A percentile compares a stretch with the other conserved stretches of the same genome.
These are phyloP conservation scores for Yarrowia yakushimensis DNA, from an alignment of 805 yeast species.

Conservation along the genomic window DNA sequence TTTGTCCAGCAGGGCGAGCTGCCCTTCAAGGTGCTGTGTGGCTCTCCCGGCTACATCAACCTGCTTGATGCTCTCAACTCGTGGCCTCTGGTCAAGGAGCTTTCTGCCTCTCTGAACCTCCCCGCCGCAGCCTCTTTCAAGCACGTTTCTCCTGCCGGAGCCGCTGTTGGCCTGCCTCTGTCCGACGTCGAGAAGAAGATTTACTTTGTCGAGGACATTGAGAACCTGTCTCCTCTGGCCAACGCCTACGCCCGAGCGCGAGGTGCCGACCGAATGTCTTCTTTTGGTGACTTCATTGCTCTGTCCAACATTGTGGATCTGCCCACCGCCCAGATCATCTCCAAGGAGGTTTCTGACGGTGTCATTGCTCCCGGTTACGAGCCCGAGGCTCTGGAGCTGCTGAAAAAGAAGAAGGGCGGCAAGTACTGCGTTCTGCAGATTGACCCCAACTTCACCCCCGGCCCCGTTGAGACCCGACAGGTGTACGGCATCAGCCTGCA, in stretches of 20 bases:
- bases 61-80: slow-evolving; percentile 94
- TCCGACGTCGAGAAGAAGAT: slow-evolving; percentile 88
- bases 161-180: slow-evolving; percentile 93
- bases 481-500: slow-evolving; percentile 94
- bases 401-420: slow-evolving; percentile 92
- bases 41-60: slow-evolving; percentile 97
- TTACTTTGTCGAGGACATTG: slow-evolving; percentile 92
- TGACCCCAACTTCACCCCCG: slow-evolving; percentile 91
- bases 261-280: slow-evolving; percentile 99
- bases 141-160: slow-evolving; percentile 99
- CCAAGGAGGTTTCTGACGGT: slow-evolving; percentile 97
- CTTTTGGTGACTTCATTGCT: slow-evolving; percentile 98
- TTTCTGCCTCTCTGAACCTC: slow-evolving; percentile 85
- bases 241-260: slow-evolving; percentile 98
- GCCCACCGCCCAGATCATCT: slow-evolving; percentile 94
- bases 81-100: slow-evolving; percentile 98
- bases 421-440: slow-evolving; percentile 95
- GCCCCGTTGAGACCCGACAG: slow-evolving; percentile 78
- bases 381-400: slow-evolving; percentile 84
- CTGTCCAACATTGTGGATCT: slow-evolving; percentile 93
- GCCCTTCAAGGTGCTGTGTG: slow-evolving; percentile 90
- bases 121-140: slow-evolving; percentile 99
- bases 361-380: slow-evolving; percentile 97
- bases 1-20: slow-evolving; percentile 79
- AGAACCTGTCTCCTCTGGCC: slow-evolving; percentile 93